phyloP scores from a whole-genome alignment of 2,329 filamentous ascomycete genomes.

The Cladobotryum mycophilum region DNA sequence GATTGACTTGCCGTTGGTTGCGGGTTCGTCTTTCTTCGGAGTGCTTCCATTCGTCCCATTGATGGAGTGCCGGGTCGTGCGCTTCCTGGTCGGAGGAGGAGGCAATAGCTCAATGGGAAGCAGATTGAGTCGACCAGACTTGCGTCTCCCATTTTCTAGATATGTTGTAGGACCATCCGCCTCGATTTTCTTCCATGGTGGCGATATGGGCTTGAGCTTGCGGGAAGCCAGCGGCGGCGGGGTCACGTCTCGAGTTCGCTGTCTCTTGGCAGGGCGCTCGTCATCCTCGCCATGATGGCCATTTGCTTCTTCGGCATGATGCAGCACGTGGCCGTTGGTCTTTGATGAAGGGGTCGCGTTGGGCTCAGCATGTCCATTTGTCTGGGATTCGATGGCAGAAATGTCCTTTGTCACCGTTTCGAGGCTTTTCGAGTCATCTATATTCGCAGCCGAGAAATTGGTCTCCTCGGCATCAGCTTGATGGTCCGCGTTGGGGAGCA shows the following conservation, averaged over 20 bases:
- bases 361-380: conserved; percentile 15
- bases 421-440: conserved; percentile 17
- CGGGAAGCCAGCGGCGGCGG: conserved; percentile 33
- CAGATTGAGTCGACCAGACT: conserved; percentile 58
- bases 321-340: conserved; percentile 24
- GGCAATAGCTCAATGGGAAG: conserved; percentile 43
- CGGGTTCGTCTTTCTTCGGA: conserved; percentile 22
- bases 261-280: conserved; percentile 57
- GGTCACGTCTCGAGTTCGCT: conserved; percentile 48
- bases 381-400: conserved; percentile 4
- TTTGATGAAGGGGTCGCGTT: conserved; percentile 17
- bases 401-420: conserved; percentile 13
- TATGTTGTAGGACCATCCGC: conserved; percentile 87
- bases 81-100: conserved; percentile 39
- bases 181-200: conserved; percentile 84
- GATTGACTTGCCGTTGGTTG: conserved; percentile 22
- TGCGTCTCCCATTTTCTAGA: conserved; percentile 63
- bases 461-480: conserved; percentile 13
- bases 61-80: conserved; percentile 42
- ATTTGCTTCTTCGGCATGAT: conserved; percentile 6
- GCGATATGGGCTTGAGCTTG: conserved; percentile 57
- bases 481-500: conserved; percentile 25
- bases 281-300: conserved; percentile 24
- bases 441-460: background rate
- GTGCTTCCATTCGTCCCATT: conserved; percentile 28